Conservation (phyloP, 139 green algal species). For the Chlorella sp. region DNA sequence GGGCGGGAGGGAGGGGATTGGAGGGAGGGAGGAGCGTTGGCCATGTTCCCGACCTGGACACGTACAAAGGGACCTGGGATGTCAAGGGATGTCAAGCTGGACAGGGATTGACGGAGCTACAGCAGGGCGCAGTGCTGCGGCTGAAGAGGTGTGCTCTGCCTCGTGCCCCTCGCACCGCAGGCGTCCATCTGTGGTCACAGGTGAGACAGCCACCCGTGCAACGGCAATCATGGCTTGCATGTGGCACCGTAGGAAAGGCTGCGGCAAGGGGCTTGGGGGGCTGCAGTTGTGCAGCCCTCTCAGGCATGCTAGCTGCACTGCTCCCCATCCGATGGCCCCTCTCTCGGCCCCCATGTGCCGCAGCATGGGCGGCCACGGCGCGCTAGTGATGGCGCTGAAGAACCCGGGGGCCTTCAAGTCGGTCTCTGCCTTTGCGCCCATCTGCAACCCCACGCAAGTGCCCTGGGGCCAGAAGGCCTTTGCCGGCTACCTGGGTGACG, state of each 20-base stretch:
- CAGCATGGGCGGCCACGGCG: constrained; percentile 94
- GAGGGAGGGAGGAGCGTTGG: neutral
- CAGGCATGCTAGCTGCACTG: neutral
- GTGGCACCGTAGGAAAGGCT: too few species aligned
- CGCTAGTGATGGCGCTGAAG: constrained; percentile 86
- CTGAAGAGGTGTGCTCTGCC: too few species aligned
- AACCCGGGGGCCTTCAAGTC: constrained; percentile 84
- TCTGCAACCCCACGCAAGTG: constrained; percentile 85
- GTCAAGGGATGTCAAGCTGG: too few species aligned
- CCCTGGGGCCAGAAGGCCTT: constrained; percentile 93
- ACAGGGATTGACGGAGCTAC: too few species aligned
- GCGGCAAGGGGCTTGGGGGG: too few species aligned
- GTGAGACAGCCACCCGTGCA: too few species aligned
- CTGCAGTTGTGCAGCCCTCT: too few species aligned
- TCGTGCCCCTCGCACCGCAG: too few species aligned
- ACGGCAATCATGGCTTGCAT: too few species aligned
- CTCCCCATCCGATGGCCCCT: neutral
- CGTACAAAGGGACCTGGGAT: too few species aligned
- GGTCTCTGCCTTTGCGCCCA: constrained; percentile 92
- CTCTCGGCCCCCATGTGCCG: constrained; percentile 70
- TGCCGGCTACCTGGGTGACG: constrained; percentile 1
- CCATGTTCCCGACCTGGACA: neutral
- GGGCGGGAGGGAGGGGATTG: neutral
- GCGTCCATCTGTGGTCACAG: too few species aligned
- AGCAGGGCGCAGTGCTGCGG: too few species aligned